Evolutionary conservation across 768 basidiomycete genomes (phyloP).

Genomic region (Suillus brevipes): DNA sequence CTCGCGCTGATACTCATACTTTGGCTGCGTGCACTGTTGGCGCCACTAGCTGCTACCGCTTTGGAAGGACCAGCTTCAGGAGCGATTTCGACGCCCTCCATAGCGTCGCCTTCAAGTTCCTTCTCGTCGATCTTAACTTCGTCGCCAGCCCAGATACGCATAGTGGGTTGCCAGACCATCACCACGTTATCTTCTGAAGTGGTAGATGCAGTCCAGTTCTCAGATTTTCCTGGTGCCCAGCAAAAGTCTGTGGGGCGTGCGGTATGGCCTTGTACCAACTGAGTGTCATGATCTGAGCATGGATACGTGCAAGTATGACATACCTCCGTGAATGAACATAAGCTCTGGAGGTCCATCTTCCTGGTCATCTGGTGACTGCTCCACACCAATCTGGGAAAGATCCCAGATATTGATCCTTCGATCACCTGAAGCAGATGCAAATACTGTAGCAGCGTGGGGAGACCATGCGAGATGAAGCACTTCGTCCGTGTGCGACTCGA

Average conservation of each 20-base stretch:
- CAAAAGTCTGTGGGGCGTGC: constrained; percentile 90
- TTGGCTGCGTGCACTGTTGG: constrained; percentile 49
- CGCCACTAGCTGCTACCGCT: constrained; percentile 27
- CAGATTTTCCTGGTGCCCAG: constrained; percentile 84
- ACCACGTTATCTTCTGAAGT: constrained; percentile 97
- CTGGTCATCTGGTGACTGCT: constrained; percentile 97
- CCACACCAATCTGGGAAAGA: constrained; percentile 83
- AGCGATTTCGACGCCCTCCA: constrained; percentile 69
- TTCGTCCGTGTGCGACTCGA: constrained; percentile 93
- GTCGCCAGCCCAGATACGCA: constrained; percentile 92
- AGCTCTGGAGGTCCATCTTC: constrained; percentile 98
- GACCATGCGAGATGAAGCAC: constrained; percentile 96
- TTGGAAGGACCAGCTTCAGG: constrained; percentile 28
- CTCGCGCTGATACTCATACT: constrained; percentile 63
- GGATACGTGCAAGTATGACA: constrained; percentile 24
- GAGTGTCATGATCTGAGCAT: constrained; percentile 11
- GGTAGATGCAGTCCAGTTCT: constrained; percentile 83
- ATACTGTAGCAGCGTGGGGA: constrained; percentile 86
- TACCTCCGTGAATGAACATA: constrained; percentile 93
- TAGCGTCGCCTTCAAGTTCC: constrained; percentile 78
- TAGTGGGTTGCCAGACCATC: constrained; percentile 97
- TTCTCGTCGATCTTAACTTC: constrained; percentile 81
- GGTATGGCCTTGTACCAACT: constrained; percentile 66
- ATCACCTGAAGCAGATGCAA: constrained; percentile 94
- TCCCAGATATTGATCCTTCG: constrained; percentile 96